Evolutionary conservation across 2,329 filamentous ascomycete species (phyloP).

Genomic region (Diaporthe australafricana): DNA sequence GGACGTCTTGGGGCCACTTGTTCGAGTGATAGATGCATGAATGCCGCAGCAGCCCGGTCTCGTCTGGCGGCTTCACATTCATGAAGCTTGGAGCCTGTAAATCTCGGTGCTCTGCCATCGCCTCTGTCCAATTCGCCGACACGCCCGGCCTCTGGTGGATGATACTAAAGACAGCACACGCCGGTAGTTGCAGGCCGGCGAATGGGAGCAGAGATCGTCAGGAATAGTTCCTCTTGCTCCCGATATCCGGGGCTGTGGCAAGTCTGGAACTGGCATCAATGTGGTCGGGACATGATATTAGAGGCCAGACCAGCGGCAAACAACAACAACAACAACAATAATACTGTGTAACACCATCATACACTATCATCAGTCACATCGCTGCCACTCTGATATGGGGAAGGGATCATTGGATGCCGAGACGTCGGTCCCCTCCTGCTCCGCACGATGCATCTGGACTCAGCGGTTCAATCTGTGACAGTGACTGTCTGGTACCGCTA

Average conservation of each 20-base stretch:
- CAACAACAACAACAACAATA: neutral
- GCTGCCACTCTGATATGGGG: constrained; percentile 14
- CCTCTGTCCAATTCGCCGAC: neutral
- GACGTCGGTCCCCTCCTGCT: constrained; percentile 24
- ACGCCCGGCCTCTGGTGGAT: constrained; percentile 7
- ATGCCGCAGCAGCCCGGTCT: constrained; percentile 16
- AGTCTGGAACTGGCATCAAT: constrained; percentile 13
- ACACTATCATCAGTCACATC: neutral
- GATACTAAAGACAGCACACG: constrained; percentile 15
- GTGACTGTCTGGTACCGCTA: constrained; percentile 29
- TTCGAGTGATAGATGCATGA: constrained; percentile 13
- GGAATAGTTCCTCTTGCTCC: constrained; percentile 1
- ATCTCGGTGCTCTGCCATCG: constrained; percentile 5
- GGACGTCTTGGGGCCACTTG: neutral
- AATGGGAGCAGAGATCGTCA: constrained; percentile 17
- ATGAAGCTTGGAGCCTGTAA: constrained; percentile 14
- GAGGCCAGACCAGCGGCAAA: constrained; percentile 19
- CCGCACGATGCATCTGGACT: constrained; percentile 16
- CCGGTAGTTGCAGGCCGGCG: constrained; percentile 22
- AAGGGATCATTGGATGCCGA: constrained; percentile 4
- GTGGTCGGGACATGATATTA: neutral
- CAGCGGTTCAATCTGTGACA: constrained; percentile 32
- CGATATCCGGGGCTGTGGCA: constrained; percentile 8
- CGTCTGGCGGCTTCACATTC: constrained; percentile 22
- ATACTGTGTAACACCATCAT: too few relatives aligned